These are phyloP conservation scores for Dichomitus squalens DNA, from an alignment of 1,284 basidiomycete species.

Conservation along the genomic window DNA sequence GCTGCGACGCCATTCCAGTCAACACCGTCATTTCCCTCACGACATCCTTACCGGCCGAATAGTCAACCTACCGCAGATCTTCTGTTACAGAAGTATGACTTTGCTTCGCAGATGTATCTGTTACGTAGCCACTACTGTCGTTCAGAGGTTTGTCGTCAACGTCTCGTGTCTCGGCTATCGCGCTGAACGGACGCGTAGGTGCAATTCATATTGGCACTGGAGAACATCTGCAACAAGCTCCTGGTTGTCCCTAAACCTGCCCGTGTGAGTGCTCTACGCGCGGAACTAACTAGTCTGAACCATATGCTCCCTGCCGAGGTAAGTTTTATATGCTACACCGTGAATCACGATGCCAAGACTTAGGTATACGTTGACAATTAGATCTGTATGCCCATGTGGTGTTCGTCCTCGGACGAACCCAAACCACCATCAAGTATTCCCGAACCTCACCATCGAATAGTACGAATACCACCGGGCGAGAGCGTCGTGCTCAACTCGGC, in stretches of 20 bases:
- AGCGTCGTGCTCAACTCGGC: conserved; percentile 98
- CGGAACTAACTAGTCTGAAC: conserved; percentile 94
- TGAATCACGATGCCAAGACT: conserved; percentile 5
- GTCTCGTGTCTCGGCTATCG: conserved; percentile 10
- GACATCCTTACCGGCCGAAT: conserved; percentile 46
- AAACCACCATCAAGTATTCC: conserved; percentile 36
- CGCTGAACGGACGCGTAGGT: conserved; percentile 46
- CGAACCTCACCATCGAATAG: conserved; percentile 90
- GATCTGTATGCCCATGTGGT: conserved; percentile 99
- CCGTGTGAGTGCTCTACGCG: conserved; percentile 91
- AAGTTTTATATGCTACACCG: conserved; percentile 26
- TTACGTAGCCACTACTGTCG: conserved; percentile 89
- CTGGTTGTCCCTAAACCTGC: conserved; percentile 94
- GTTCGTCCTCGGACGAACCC: conserved; percentile 68
- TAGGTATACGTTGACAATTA: conserved; percentile 35
- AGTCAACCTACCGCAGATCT: conserved; percentile 49
- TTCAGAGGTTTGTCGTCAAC: conserved; percentile 67
- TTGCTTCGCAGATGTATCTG: conserved; percentile 70
- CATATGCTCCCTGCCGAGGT: conserved; percentile 96
- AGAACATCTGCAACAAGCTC: conserved; percentile 92
- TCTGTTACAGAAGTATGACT: conserved; percentile 68
- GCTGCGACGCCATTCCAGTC: conserved; percentile 59
- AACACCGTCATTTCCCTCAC: conserved; percentile 63
- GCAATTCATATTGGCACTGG: conserved; percentile 86
- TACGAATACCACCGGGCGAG: conserved; percentile 97